Conservation (phyloP, 805 yeast genomes). For the Wickerhamomyces xylosicus region DNA sequence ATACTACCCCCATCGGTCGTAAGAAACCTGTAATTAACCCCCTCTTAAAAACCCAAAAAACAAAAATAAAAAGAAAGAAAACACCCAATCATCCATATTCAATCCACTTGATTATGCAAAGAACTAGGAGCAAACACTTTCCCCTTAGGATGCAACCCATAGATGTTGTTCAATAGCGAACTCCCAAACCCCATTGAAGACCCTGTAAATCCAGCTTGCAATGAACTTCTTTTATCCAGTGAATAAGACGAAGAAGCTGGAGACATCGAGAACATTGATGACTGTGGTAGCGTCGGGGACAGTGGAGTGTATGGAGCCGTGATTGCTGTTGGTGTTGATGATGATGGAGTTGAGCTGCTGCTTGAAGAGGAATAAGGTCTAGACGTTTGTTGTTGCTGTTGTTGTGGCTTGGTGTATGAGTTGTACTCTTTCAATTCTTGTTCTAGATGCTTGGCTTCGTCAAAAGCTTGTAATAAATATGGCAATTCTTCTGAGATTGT, state of each 20-base stretch:
- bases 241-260: constrained; percentile 2
- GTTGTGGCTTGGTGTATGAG: constrained; percentile 1
- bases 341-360: not conserved
- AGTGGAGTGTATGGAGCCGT: not conserved
- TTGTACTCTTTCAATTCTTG: constrained; percentile 29
- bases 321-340: not conserved
- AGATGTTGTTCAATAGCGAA: constrained; percentile 15
- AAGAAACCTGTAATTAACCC: not conserved
- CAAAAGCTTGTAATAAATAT: constrained; percentile 53
- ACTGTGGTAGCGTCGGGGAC: not conserved
- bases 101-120: constrained; percentile 5
- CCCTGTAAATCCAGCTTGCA: constrained; percentile 10
- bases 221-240: constrained; percentile 6
- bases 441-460: constrained; percentile 48
- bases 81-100: not conserved
- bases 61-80: too few relatives aligned
- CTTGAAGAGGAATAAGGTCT: not conserved
- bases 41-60: not conserved
- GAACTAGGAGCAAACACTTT: not conserved
- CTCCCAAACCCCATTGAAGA: constrained; percentile 15
- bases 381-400: constrained; percentile 2
- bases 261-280: constrained; percentile 1
- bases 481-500: constrained; percentile 59
- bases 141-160: constrained; percentile 24
- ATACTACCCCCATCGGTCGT: too few relatives aligned